These are phyloP conservation scores for Phytophthora pluvialis DNA, from an alignment of 352 stramenopile genomes.

Conservation along the genomic window DNA sequence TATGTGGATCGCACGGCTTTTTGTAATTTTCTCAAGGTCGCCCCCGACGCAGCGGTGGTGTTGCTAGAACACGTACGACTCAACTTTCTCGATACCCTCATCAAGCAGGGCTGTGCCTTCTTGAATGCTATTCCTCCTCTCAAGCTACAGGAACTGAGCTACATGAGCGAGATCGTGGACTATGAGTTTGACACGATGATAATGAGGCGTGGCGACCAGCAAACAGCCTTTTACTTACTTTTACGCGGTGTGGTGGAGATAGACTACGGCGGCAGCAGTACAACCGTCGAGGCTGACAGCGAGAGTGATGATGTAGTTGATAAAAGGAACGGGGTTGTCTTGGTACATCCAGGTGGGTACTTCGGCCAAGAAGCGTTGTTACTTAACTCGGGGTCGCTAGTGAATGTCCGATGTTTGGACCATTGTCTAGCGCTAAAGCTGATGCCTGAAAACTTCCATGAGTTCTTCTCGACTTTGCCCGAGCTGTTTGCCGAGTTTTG, in stretches of 20 bases:
- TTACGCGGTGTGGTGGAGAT: constrained; percentile 48
- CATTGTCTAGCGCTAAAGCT: constrained; percentile 60
- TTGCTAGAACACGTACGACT: constrained; percentile 70
- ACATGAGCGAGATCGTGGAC: constrained; percentile 60
- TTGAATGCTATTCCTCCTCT: constrained; percentile 60
- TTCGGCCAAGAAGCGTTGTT: constrained; percentile 77
- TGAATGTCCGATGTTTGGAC: constrained; percentile 45
- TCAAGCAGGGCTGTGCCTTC: constrained; percentile 64
- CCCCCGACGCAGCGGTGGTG: constrained; percentile 52
- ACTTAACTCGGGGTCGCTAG: constrained; percentile 40
- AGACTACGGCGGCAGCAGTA: constrained; percentile 32
- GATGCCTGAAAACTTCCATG: constrained; percentile 44
- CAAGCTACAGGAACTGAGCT: constrained; percentile 64
- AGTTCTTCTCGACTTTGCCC: constrained; percentile 61
- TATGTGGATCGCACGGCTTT: constrained; percentile 74
- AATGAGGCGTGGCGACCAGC: constrained; percentile 34
- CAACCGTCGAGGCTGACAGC: constrained; percentile 10
- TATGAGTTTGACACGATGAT: constrained; percentile 37
- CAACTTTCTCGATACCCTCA: constrained; percentile 65
- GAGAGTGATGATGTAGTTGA: constrained; percentile 6
- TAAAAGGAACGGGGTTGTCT: constrained; percentile 33
- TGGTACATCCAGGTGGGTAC: constrained; percentile 59
- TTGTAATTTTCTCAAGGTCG: constrained; percentile 78
- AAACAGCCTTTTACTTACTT: constrained; percentile 54
- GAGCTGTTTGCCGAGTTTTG: constrained; percentile 75